Evolutionary conservation across 371 early-diverging fungal genomes (phyloP), one percentile per base, ranked within the genome.

Genomic region (Mucor plumbeus): DNA sequence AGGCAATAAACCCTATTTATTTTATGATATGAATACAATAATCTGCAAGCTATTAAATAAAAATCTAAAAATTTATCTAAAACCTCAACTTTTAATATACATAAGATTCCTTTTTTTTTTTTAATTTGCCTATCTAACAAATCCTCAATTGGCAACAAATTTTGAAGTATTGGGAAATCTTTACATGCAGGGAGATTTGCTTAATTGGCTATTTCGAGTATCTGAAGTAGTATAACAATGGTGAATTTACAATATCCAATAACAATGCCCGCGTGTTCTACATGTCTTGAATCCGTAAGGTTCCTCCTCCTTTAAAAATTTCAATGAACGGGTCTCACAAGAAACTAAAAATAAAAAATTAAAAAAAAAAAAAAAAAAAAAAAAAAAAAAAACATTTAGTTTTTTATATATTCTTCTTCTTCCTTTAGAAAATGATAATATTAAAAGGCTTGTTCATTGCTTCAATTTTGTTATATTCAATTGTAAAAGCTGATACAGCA

Each of bases 311-410:
- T 21, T 21, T 21, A 19, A 11, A 50, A 50, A 50, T 50, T 50
- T 50, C 50, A 50, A 50, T 50, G 50, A 19, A 50, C 50, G 50
- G 21, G 50, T 55, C 55, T 55, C 55, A 55, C 55, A 55, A 55
- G 55, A 50, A 50, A 3, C 50, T 50, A 50, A 50, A 50, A 50
- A 50, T 57, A 36, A 38, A 34, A 58, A 58, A n/a, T n/a, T 19
- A 41, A 59, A 59, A 40, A 59, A 58, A 21, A 21, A 40, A 26
- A 26, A 26, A 59, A 58, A 21, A 21, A 40, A 26, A 26, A 26
- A n/a, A n/a, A n/a, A n/a, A n/a, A n/a, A n/a, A n/a, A 36, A 36
- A n/a, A n/a, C 33, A n/a, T 36, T 34, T 33, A n/a, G 38, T 36
- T 19, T 19, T 44, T 41, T 39, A 17, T 60, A 7, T 43, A 34